Percentiles rank a stretch among this genome's conserved stretches.
phyloP scores from a whole-genome alignment of 169 alveolate genomes.

The Eimeria maxima region DNA sequence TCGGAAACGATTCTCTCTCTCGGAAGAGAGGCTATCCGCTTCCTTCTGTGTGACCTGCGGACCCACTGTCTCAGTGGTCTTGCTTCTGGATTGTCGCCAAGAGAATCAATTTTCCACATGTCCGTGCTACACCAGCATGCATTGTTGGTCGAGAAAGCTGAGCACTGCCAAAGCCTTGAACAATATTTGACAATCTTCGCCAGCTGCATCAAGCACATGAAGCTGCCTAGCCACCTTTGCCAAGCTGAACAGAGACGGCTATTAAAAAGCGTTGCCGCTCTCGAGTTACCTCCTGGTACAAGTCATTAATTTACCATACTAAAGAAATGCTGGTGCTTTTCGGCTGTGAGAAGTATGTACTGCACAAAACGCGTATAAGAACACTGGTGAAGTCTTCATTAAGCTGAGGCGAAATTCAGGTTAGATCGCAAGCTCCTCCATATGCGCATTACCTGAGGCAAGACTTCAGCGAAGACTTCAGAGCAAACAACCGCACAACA shows the following conservation, averaged over 20 bases:
- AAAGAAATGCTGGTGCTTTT: neutral
- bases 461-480: neutral
- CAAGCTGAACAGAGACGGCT: conserved; percentile 77
- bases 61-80: conserved; percentile 57
- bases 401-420: neutral
- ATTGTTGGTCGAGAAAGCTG: conserved; percentile 70
- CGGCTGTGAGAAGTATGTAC: neutral
- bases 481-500: neutral
- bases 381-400: neutral
- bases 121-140: conserved; percentile 66
- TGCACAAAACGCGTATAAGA: neutral
- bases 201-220: conserved; percentile 80
- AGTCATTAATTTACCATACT: neutral
- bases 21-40: conserved; percentile 77
- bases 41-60: conserved; percentile 72
- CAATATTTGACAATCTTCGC: conserved; percentile 70
- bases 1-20: conserved; percentile 51
- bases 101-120: conserved; percentile 36
- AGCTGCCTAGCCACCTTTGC: conserved; percentile 78
- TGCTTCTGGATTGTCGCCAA: conserved; percentile 63
- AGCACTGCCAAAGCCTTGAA: conserved; percentile 76
- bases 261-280: conserved; percentile 71
- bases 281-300: conserved; percentile 2
- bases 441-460: neutral
- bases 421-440: neutral